Base-by-base conservation (phyloP, 2,329 filamentous ascomycete species). In the Nothophaeocryptopus gaeumannii region DNA sequence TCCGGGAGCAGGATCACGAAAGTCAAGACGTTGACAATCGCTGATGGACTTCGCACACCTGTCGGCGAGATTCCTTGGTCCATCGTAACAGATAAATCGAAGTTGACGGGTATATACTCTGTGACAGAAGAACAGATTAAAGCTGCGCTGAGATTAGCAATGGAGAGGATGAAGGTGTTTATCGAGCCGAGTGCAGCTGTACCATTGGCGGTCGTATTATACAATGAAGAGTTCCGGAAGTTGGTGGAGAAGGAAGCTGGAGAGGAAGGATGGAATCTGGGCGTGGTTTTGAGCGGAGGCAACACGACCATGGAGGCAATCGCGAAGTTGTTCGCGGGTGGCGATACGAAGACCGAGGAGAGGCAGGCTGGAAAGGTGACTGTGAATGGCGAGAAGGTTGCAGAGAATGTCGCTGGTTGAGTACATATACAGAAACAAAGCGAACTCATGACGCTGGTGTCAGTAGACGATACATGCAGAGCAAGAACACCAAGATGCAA, bases 131-230 rank as follows among this genome's bases (percentile, higher is more conserved):
- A 85, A 47, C 82, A 96, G 75, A 96, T 97, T 67, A 78, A 80
- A 63, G 78, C 75, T 15, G 86, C 91, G 10, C 79, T 96, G 80
- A 73, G 79, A 54, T 70, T 97, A 54, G 85, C 95, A 31, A 73
- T 91, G 55, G 92, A 97, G 79, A 75, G 91, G 50, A 83, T 93
- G 78, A 96, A 97, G 80, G 73, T 95, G 39, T 83, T 96, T 15
- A 83, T 96, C 10, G 92, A 97, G 76, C 92, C 92, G 15, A 91
- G 86, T 69, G 82, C 87, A 0, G 89, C 85, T 2, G 91, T 96
- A n/a, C 82, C 83, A 1, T 69, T 97, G 52, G 93, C 92, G 0
- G 87, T 88, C 7, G 85, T 84, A 45, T 72, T 97, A 58, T 96
- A 82, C 58, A 86, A 96, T 67, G 88, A 95, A 70, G 88, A 90